Conservation (phyloP, 208 protist genomes). For the Naegleria lovaniensis region DNA sequence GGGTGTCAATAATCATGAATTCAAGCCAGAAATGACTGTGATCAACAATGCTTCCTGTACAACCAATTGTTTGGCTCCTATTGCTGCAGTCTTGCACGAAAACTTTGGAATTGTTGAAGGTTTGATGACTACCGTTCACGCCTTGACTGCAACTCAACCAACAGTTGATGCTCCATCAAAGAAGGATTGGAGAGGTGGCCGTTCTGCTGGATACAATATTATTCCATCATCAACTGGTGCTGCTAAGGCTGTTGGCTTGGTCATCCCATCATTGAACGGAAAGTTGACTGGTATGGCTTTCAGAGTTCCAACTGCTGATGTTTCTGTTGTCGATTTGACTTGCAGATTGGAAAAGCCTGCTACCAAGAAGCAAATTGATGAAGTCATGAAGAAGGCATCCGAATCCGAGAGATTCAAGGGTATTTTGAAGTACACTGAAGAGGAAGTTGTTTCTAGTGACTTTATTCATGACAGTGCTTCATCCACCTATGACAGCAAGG, state of each 20-base stretch:
- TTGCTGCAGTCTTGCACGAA: constrained; percentile 91
- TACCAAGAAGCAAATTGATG: constrained; percentile 92
- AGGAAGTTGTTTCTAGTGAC: constrained; percentile 95
- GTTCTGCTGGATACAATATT: constrained; percentile 91
- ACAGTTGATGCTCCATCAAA: constrained; percentile 92
- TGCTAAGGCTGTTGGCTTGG: constrained; percentile 95
- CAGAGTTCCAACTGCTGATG: constrained; percentile 94
- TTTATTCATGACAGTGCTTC: constrained; percentile 87
- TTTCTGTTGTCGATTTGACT: constrained; percentile 98
- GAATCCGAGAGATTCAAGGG: constrained; percentile 81
- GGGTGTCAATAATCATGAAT: constrained; percentile 94
- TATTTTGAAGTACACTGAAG: constrained; percentile 94
- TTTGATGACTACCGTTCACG: constrained; percentile 99
- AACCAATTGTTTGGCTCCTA: constrained; percentile 98
- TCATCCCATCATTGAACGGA: constrained; percentile 75
- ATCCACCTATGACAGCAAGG: constrained; percentile 96
- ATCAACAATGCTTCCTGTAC: constrained; percentile 99
- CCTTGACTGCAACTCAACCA: constrained; percentile 96
- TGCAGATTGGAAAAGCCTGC: constrained; percentile 74
- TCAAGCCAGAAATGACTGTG: constrained; percentile 66
- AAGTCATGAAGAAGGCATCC: constrained; percentile 78
- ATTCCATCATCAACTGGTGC: constrained; percentile 98
- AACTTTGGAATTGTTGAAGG: constrained; percentile 88
- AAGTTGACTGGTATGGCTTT: constrained; percentile 95
- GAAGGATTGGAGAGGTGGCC: constrained; percentile 96